These are phyloP conservation scores for Nannochloropsis salina DNA, from an alignment of 108 stramenopile species.

Conservation along the genomic window DNA sequence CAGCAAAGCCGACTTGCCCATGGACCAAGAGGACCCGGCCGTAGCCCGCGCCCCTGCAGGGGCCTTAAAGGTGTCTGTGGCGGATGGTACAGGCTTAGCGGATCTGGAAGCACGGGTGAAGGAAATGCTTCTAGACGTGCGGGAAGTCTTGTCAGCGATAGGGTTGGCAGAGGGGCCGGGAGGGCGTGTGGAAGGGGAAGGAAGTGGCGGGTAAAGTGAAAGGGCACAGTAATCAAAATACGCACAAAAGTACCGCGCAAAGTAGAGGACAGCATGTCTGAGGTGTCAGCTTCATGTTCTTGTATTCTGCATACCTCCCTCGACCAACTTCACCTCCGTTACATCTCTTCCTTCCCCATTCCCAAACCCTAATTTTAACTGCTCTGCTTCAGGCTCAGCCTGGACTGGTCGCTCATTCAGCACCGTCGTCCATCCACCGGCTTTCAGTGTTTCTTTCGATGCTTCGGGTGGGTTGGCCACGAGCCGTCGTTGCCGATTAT, in stretches of 20 bases:
- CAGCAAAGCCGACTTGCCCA: conserved; percentile 68
- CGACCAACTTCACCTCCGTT: not conserved
- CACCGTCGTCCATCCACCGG: not conserved
- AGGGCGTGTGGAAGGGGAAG: not conserved
- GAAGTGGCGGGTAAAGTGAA: not conserved
- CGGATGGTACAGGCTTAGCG: not conserved
- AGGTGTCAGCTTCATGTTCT: not conserved
- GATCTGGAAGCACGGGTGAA: not conserved
- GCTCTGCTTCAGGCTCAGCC: not conserved
- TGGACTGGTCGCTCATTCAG: not conserved
- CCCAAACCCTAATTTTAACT: not conserved
- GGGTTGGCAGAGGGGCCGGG: not conserved
- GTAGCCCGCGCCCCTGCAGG: not conserved
- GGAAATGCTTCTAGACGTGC: not conserved
- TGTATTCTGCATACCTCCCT: not conserved
- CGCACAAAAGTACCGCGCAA: not conserved
- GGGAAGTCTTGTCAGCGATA: not conserved
- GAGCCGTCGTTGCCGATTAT: conserved; percentile 3
- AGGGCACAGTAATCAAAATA: not conserved
- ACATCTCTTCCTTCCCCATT: not conserved
- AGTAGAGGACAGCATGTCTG: not conserved
- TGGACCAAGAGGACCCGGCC: conserved; percentile 28
- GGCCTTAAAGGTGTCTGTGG: not conserved
- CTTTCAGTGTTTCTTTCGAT: not conserved
- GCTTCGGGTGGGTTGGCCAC: not conserved